Evolutionary conservation across 495 filamentous ascomycete species (phyloP), one percentile per base, ranked within the genome.

Genomic region (Oleoguttula mirabilis): DNA sequence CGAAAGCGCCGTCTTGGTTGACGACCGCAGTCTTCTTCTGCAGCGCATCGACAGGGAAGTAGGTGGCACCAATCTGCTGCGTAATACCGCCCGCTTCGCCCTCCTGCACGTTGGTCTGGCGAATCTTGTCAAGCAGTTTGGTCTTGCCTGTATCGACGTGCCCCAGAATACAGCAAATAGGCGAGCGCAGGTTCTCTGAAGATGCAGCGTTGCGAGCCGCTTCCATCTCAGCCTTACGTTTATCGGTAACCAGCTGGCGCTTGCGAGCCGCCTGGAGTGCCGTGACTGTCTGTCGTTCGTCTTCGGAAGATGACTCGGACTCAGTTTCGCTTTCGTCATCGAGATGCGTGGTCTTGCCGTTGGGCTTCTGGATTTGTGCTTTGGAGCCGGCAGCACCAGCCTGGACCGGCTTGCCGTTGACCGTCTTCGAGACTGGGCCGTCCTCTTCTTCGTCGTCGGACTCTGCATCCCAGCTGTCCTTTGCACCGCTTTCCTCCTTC

Each of bases 111-210:
- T 96, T 96, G 37, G 92, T 99, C 64, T 94, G 88, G 47, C 92
- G 82, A 58, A 99, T 88, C 69, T 96, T 96, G 70, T 99, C 92
- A 39, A 99, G 71, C 43, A 99, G 68, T 67, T 99, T 99, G 15
- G 92, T 99, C 71, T 99, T 99, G 56, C 92, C 92, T 28, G 92
- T 99, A 77, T 99, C 92, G 71, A 99, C 92, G 72, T 99, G 92
- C 47, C 92, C 92, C 36, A 99, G 75, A 73, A 99, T 96, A 80
- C 88, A 95, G 68, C 92, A 99, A 61, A 99, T 99, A 25, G 90
- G 90, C 37, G 88, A 95, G 24, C 92, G 83, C 21, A 99, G 80
- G 61, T 99, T 76, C 56, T 96, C 84, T 65, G 83, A 85, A 0
- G 88, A 95, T 39, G 88, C 74, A 43, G 88, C 90, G 27, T 86